Percentiles rank a stretch among this genome's conserved stretches.
phyloP scores from a whole-genome alignment of 148 eudicot genomes.

The Vaccinium darrowii region DNA sequence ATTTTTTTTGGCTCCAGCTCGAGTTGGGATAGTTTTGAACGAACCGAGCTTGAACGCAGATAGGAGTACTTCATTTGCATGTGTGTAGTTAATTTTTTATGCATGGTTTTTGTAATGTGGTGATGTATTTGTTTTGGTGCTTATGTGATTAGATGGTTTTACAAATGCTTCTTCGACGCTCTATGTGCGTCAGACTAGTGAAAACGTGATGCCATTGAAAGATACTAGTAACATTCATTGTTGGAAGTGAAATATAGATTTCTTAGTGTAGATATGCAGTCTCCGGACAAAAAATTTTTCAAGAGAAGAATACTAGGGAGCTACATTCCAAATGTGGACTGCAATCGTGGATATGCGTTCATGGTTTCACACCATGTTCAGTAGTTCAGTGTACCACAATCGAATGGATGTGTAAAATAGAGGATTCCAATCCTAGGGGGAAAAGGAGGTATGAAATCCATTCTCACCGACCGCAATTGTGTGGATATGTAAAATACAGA shows the following conservation, averaged over 20 bases:
- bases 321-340: neutral
- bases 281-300: neutral
- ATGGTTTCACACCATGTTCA: neutral
- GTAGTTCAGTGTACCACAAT: neutral
- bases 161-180: conserved; percentile 5
- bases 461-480: neutral
- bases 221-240: neutral
- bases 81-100: no score
- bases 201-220: neutral
- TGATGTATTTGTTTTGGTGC: neutral
- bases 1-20: neutral
- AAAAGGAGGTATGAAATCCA: neutral
- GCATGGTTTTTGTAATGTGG: neutral
- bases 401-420: neutral
- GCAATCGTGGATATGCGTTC: neutral
- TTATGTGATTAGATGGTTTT: conserved; percentile 2
- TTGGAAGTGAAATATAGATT: neutral
- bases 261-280: neutral
- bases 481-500: neutral
- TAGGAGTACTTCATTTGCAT: neutral
- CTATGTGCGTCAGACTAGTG: conserved; percentile 1
- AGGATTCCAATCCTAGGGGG: neutral
- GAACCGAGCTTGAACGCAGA: neutral
- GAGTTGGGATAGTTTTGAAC: neutral
- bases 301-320: neutral